Percentiles rank a stretch among this genome's conserved stretches.
Conservation (phyloP, 352 stramenopile species). For the Phytophthora podocarpi region DNA sequence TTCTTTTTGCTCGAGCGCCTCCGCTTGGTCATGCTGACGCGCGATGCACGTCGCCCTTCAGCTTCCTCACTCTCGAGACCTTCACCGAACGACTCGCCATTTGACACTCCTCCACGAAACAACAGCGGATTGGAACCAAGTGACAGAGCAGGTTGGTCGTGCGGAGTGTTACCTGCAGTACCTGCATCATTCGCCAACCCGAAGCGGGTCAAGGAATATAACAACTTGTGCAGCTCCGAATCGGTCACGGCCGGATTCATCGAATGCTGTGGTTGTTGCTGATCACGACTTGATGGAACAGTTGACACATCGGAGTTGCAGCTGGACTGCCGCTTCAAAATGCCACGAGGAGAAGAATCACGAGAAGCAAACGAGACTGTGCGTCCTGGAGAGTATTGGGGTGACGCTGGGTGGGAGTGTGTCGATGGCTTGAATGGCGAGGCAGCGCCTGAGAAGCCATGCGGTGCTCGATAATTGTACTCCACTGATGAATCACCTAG, state of each 20-base stretch:
- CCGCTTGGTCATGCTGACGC: constrained; percentile 11
- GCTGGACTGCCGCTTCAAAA: constrained; percentile 53
- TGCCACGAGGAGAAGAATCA: constrained; percentile 39
- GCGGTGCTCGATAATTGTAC: constrained; percentile 9
- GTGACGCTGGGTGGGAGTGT: constrained; percentile 7
- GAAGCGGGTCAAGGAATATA: constrained; percentile 66
- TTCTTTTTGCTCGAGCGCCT: constrained; percentile 31
- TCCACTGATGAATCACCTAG: constrained; percentile 35
- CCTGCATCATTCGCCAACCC: constrained; percentile 40
- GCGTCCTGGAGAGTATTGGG: constrained; percentile 22
- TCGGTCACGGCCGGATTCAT: constrained; percentile 28
- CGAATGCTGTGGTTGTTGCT: constrained; percentile 23
- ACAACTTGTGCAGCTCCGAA: constrained; percentile 65
- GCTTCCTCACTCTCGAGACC: constrained; percentile 19
- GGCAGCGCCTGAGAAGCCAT: neutral
- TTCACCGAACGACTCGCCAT: neutral
- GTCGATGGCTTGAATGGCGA: constrained; percentile 5
- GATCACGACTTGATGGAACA: constrained; percentile 27
- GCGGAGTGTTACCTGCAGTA: neutral
- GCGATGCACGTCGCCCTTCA: constrained; percentile 1
- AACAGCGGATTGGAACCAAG: constrained; percentile 14
- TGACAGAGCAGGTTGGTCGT: constrained; percentile 4
- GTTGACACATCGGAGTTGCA: constrained; percentile 53
- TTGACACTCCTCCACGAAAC: constrained; percentile 13
- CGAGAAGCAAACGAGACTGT: constrained; percentile 40